Conservation (phyloP, 2,329 filamentous ascomycete genomes). For the Aspergillus udagawae region DNA sequence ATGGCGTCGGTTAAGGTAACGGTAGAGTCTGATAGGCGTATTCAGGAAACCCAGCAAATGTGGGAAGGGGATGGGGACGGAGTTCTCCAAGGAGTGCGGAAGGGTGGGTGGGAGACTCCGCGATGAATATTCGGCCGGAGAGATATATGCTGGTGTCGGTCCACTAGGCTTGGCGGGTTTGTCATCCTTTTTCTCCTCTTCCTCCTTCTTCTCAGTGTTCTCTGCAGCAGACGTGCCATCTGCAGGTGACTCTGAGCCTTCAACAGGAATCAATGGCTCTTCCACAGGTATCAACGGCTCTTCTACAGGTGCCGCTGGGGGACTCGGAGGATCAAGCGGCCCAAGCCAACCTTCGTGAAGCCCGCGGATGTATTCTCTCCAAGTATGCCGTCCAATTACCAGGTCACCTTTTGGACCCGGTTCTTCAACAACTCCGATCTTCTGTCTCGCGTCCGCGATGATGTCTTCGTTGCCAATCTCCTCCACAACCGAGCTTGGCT, state of each 20-base stretch:
- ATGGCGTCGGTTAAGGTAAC: constrained; percentile 76
- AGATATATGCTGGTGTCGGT: constrained; percentile 70
- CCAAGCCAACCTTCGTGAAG: constrained; percentile 96
- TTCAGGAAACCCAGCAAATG: constrained; percentile 91
- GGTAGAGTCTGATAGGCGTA: constrained; percentile 78
- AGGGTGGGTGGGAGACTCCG: constrained; percentile 61
- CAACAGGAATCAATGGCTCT: constrained; percentile 13
- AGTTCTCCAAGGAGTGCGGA: constrained; percentile 69
- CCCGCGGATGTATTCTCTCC: constrained; percentile 95
- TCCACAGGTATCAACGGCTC: constrained; percentile 14
- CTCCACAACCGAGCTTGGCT: constrained; percentile 44
- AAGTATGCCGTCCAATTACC: constrained; percentile 83
- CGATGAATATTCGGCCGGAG: constrained; percentile 65
- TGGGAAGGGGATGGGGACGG: constrained; percentile 70
- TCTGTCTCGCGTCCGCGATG: constrained; percentile 60
- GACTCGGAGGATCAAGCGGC: constrained; percentile 56
- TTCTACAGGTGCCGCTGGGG: constrained; percentile 21
- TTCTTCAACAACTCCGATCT: constrained; percentile 66
- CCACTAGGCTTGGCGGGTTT: constrained; percentile 50
- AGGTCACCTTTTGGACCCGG: constrained; percentile 76
- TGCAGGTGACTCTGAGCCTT: constrained; percentile 26
- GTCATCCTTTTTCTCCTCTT: constrained; percentile 44
- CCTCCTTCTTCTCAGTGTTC: constrained; percentile 38
- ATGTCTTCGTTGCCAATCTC: constrained; percentile 55
- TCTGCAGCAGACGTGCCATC: constrained; percentile 21